Evolutionary conservation across 2,329 filamentous ascomycete genomes (phyloP), one percentile per base, ranked within the genome.

Genomic region (Monilinia laxa): DNA sequence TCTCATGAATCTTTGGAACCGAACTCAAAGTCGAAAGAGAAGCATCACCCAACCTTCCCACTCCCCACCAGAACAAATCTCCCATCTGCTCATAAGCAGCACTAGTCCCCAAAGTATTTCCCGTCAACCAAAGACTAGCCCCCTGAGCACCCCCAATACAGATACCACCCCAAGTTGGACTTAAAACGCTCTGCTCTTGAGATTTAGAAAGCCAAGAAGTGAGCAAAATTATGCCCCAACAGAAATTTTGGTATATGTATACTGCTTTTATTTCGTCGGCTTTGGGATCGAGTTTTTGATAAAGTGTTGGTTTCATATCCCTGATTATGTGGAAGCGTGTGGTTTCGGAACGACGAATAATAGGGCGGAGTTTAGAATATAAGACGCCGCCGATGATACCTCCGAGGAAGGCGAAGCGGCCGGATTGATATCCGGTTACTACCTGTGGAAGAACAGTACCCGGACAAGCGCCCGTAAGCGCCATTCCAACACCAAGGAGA

Each of bases 401-500:
- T 9, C 88, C 88, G 0, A 77, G 76, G 2, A 89, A 76, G 0
- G 84, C 82, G 64, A 80, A 83, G 51, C 81, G 74, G 0, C 85
- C 85, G 0, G 83, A 81, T 2, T 73, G 77, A 3, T 87, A 78
- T 1, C 84, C 83, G 16, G 82, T 78, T 2, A 82, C 86, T 14
- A 86, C 72, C 76, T 91, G 88, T 0, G 84, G 82, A 59, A 89
- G 81, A 7, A 89, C 81, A 0, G 87, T 89, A 0, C 88, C 88
- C 0, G 88, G 87, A 68, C 88, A 90, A 0, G 87, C 84, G 11
- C 87, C 87, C 0, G 87, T 84, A 20, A 90, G 77, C 7, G 85
- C 82, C 87, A 90, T 89, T 65, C 88, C 88, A n/a, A 82, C 75
- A 47, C 88, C 88, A 35, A 89, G 81, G 3, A 90, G 76, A 20